Base-by-base conservation (phyloP, 176 grass and related monocot species). In the Oryza rufipogon region DNA sequence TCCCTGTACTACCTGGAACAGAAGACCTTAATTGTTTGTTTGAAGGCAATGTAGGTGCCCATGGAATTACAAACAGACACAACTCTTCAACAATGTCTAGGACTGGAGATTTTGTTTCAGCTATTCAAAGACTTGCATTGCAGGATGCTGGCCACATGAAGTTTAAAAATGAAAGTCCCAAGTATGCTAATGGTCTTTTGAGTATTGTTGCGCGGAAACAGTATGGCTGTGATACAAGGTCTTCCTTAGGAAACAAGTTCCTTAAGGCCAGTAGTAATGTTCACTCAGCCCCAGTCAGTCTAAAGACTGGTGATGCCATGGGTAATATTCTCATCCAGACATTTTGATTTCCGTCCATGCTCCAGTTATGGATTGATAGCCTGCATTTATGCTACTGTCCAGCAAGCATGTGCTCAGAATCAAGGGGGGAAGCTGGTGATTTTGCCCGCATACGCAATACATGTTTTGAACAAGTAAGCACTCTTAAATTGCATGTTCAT, bases 381-480 rank as follows among this genome's bases (percentile, higher is more conserved):
- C 12, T 22, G 75, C 28, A 54, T 65, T 9, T 78, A 33, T 64
- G 68, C 19, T 54, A 79, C 74, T 22, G 66, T 48, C 30, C 69
- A 92, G 91, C 80, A 19, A 74, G 75, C 68, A 81, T 92, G 66
- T 92, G 85, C 67, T 75, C 91, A 28, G 87, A 89, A 66, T 80
- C 84, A 64, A 78, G 87, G 75, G 87, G 83, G 54, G 81, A 92
- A 89, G 91, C 84, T 89, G 66, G 58, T 64, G 91, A 92, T 68
- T 84, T 87, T 81, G 87, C 91, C 16, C 81, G 71, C 8, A 65
- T 92, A 75, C 81, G 76, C 71, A 89, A 92, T 89, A 74, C 85
- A 89, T 92, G 52, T 78, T 90, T 92, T 81, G 87, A 92, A 81
- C 91, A 89, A 83, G 91, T 92, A 85, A 86, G 20, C 64, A 48